Conservation (phyloP, 2,329 filamentous ascomycete genomes). For the Plenodomus lindquistii region DNA sequence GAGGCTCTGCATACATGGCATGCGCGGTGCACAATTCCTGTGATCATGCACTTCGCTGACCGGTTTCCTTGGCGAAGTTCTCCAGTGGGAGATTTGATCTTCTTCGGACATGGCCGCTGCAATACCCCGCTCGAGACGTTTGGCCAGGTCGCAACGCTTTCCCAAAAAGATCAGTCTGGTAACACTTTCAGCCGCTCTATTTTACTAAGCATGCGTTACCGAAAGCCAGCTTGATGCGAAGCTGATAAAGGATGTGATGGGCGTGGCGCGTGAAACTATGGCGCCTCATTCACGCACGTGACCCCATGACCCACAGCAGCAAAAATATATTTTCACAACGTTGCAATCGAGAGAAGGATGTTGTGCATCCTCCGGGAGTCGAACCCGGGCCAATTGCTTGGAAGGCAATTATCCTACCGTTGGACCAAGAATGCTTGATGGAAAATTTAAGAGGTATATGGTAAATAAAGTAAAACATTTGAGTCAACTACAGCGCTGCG, state of each 20-base stretch:
- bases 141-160: not conserved
- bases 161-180: too few species aligned
- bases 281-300: not conserved
- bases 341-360: slow-evolving; percentile 18
- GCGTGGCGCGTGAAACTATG: not conserved
- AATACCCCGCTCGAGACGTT: not conserved
- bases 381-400: slow-evolving; percentile 28
- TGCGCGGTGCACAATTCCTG: slow-evolving; percentile 1
- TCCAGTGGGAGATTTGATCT: slow-evolving; percentile 2
- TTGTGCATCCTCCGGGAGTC: slow-evolving; percentile 25
- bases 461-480: too few species aligned
- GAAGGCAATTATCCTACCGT: slow-evolving; percentile 29
- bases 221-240: too few species aligned
- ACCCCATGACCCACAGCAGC: not conserved
- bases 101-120: slow-evolving; percentile 6
- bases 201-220: too few species aligned
- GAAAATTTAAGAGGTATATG: not conserved
- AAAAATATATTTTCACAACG: slow-evolving; percentile 7
- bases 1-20: slow-evolving; percentile 1
- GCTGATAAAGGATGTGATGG: not conserved
- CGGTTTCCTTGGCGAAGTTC: slow-evolving; percentile 2
- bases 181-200: too few species aligned
- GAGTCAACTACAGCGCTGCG: too few species aligned
- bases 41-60: slow-evolving; percentile 10
- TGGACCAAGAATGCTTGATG: slow-evolving; percentile 21